phyloP scores from a whole-genome alignment of 2,329 filamentous ascomycete genomes.

The Aspergillus melleus region DNA sequence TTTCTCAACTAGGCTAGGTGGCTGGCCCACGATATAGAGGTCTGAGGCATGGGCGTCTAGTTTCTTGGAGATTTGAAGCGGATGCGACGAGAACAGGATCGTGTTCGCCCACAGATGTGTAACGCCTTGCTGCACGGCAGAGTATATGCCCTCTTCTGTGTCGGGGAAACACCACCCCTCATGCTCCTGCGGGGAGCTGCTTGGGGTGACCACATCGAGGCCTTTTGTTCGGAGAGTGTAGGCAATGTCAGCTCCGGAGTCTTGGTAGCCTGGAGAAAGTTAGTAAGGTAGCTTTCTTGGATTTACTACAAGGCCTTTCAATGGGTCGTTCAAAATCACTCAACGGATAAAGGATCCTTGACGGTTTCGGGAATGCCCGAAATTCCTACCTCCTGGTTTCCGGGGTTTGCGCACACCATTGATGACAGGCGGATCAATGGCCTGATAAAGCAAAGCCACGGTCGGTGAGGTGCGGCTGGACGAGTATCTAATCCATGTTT shows the following conservation, averaged over 20 bases:
- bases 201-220: conserved; percentile 36
- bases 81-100: conserved; percentile 51
- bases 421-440: conserved; percentile 48
- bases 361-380: too few species aligned
- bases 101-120: conserved; percentile 55
- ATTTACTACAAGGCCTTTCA: neutral
- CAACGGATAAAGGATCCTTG: too few species aligned
- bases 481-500: neutral
- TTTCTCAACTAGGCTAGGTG: conserved; percentile 48
- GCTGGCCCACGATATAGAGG: conserved; percentile 48
- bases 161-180: conserved; percentile 47
- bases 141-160: conserved; percentile 44
- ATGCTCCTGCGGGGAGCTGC: conserved; percentile 31
- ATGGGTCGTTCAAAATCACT: neutral
- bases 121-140: conserved; percentile 42
- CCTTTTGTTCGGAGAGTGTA: conserved; percentile 38
- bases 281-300: neutral
- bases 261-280: conserved; percentile 45
- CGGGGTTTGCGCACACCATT: conserved; percentile 51
- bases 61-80: conserved; percentile 44
- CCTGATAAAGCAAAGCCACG: conserved; percentile 51
- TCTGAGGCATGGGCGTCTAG: conserved; percentile 31
- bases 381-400: conserved; percentile 48
- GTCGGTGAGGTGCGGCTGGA: conserved; percentile 6
- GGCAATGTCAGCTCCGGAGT: conserved; percentile 52